Percentiles rank a stretch among this genome's conserved stretches.
phyloP scores from a whole-genome alignment of 1,139 yeast genomes.

The Candida dubliniensis region DNA sequence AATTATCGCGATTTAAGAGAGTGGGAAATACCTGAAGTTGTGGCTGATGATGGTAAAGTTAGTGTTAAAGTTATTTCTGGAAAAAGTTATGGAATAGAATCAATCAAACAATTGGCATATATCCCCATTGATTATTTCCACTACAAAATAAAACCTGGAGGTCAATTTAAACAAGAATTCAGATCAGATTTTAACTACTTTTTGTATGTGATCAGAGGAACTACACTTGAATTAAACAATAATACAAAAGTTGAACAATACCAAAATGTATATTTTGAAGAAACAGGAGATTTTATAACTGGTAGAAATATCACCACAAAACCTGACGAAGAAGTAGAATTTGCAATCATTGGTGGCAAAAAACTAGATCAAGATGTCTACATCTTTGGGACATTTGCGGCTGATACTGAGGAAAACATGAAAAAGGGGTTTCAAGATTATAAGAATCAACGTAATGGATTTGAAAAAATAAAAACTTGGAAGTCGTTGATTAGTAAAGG shows the following conservation, averaged over 20 bases:
- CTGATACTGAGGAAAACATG: conserved; percentile 60
- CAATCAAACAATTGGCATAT: conserved; percentile 77
- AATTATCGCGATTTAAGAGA: conserved; percentile 76
- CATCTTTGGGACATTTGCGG: conserved; percentile 91
- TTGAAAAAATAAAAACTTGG: conserved; percentile 72
- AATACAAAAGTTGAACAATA: conserved; percentile 40
- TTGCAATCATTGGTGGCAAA: conserved; percentile 77
- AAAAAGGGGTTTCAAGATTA: conserved; percentile 70
- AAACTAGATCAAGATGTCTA: conserved; percentile 73
- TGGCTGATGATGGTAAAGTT: conserved; percentile 65
- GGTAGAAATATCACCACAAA: conserved; percentile 47
- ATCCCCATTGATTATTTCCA: conserved; percentile 83
- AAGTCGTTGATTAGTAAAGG: conserved; percentile 64
- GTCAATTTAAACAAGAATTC: conserved; percentile 60
- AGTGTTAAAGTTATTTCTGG: conserved; percentile 78
- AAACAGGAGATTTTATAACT: conserved; percentile 58
- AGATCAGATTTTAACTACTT: conserved; percentile 70
- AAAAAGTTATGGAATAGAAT: conserved; percentile 69
- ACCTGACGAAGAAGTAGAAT: conserved; percentile 35
- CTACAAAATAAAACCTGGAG: conserved; percentile 68
- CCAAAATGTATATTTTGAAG: conserved; percentile 62
- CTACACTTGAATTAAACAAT: conserved; percentile 46
- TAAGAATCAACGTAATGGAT: conserved; percentile 68
- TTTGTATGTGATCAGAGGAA: conserved; percentile 68
- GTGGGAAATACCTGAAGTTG: conserved; percentile 66